phyloP scores from a whole-genome alignment of 495 filamentous ascomycete genomes.

The Hypoxylon subgilvum region DNA sequence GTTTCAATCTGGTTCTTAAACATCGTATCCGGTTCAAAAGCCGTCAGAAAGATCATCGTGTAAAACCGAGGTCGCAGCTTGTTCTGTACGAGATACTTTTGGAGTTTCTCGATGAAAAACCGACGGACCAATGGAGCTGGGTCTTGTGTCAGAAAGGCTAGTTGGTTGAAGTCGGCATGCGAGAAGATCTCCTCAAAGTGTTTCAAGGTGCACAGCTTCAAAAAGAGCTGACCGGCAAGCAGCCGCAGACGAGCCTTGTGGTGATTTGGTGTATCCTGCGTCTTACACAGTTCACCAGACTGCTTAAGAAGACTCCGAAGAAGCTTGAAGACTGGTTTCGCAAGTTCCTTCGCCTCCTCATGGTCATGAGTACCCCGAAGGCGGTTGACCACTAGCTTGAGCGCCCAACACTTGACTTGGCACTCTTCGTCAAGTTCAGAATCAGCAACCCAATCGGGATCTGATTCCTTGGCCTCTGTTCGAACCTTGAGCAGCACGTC shows the following conservation, averaged over 20 bases:
- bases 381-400: slow-evolving; percentile 86
- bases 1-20: slow-evolving; percentile 77
- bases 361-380: slow-evolving; percentile 68
- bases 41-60: slow-evolving; percentile 83
- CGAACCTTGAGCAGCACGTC: slow-evolving; percentile 75
- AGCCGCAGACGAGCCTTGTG: slow-evolving; percentile 82
- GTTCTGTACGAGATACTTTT: slow-evolving; percentile 77
- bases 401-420: slow-evolving; percentile 83
- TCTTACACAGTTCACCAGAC: slow-evolving; percentile 79
- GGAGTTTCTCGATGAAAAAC: slow-evolving; percentile 80
- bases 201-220: slow-evolving; percentile 80
- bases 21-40: slow-evolving; percentile 77
- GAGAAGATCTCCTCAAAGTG: slow-evolving; percentile 78
- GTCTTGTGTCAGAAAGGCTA: slow-evolving; percentile 83
- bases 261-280: slow-evolving; percentile 70
- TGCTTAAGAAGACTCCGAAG: slow-evolving; percentile 74
- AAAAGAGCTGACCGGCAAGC: slow-evolving; percentile 76
- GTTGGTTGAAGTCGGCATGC: slow-evolving; percentile 74
- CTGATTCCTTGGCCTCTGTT: slow-evolving; percentile 56
- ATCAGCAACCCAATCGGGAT: slow-evolving; percentile 71
- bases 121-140: slow-evolving; percentile 71
- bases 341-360: slow-evolving; percentile 67
- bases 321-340: slow-evolving; percentile 73
- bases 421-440: slow-evolving; percentile 77
- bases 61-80: slow-evolving; percentile 81